phyloP scores from a whole-genome alignment of 169 alveolate species.

The Plasmodium billcollinsi region DNA sequence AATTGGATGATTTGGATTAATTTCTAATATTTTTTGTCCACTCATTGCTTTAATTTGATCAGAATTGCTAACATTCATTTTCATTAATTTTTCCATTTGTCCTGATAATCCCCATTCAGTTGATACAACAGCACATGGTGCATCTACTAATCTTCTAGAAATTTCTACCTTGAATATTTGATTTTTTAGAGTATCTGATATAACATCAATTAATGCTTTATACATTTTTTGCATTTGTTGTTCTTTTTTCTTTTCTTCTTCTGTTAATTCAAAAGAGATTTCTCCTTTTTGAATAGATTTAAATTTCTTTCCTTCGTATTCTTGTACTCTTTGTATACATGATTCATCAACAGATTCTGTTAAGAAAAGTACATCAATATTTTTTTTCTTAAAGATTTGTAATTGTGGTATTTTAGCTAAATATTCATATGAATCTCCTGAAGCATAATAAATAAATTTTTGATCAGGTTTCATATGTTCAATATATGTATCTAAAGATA shows the following conservation, averaged over 20 bases:
- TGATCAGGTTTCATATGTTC: constrained; percentile 95
- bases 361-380: constrained; percentile 95
- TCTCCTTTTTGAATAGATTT: constrained; percentile 91
- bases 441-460: constrained; percentile 93
- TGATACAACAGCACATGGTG: constrained; percentile 91
- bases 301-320: constrained; percentile 90
- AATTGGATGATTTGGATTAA: constrained; percentile 97
- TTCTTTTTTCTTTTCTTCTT: constrained; percentile 86
- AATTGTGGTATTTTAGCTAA: constrained; percentile 93
- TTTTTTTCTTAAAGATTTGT: constrained; percentile 93
- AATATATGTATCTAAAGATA: constrained; percentile 93
- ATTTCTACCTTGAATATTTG: constrained; percentile 88
- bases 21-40: constrained; percentile 93
- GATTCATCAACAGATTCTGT: constrained; percentile 97
- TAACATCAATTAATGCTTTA: constrained; percentile 85
- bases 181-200: constrained; percentile 83
- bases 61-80: constrained; percentile 88
- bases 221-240: constrained; percentile 81
- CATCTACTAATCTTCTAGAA: constrained; percentile 89
- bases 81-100: constrained; percentile 92
- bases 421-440: constrained; percentile 90
- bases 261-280: constrained; percentile 84
- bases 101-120: constrained; percentile 94
- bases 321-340: constrained; percentile 90
- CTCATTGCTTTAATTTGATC: constrained; percentile 82